A percentile compares a stretch with the other conserved stretches of the same genome.
Conservation (phyloP, 768 basidiomycete species). For the Lanmaoa pseudosensibilis region DNA sequence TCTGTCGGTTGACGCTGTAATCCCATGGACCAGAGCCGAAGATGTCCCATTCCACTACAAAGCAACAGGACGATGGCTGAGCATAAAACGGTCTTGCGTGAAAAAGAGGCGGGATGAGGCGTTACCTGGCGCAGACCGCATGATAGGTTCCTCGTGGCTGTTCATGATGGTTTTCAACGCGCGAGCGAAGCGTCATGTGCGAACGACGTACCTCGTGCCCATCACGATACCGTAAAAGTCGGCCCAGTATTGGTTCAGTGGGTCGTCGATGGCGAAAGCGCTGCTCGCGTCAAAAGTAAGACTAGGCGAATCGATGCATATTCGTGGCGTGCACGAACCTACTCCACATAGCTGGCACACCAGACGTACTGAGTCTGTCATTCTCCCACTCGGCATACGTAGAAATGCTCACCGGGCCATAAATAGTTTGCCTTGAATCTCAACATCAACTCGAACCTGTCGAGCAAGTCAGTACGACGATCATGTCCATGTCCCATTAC, state of each 20-base stretch:
- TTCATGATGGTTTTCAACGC: background rate
- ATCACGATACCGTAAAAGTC: constrained; percentile 55
- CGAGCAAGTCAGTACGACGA: background rate
- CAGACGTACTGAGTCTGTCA: background rate
- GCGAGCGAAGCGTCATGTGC: background rate
- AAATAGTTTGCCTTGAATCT: constrained; percentile 1
- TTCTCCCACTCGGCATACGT: background rate
- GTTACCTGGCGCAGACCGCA: constrained; percentile 40
- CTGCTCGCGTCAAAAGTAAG: constrained; percentile 1
- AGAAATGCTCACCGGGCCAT: constrained; percentile 18
- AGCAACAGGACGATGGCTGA: background rate
- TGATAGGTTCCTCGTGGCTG: constrained; percentile 75
- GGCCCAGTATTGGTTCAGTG: constrained; percentile 56
- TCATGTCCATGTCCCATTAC: background rate
- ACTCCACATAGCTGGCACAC: constrained; percentile 21
- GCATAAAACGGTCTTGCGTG: background rate
- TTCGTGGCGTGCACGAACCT: background rate
- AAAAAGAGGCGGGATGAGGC: background rate
- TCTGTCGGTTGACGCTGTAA: background rate
- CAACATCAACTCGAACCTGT: background rate
- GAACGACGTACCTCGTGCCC: constrained; percentile 49
- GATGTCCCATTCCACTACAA: constrained; percentile 52
- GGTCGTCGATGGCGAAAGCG: constrained; percentile 58
- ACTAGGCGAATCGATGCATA: background rate
- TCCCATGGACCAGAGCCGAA: constrained; percentile 14